These are phyloP conservation scores for Pelargonium hybrid DNA, from an alignment of 441 rosid species.

Conservation along the genomic window DNA sequence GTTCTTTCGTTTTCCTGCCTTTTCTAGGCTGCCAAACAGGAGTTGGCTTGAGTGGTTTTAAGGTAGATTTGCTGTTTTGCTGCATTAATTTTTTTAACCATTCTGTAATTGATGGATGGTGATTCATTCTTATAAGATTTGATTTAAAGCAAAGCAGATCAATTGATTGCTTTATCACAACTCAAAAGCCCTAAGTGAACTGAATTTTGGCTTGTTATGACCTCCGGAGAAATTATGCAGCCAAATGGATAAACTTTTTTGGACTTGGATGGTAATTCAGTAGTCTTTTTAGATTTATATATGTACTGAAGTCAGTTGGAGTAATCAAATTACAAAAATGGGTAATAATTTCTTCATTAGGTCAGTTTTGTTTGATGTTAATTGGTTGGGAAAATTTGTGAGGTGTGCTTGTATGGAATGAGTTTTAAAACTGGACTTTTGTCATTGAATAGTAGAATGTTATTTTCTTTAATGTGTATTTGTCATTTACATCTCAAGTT, in stretches of 20 bases:
- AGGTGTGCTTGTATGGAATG: conserved; percentile 19
- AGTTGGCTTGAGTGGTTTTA: neutral
- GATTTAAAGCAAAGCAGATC: conserved; percentile 18
- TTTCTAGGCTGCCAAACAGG: conserved; percentile 16
- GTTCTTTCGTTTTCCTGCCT: neutral
- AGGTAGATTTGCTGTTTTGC: neutral
- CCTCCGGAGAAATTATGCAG: neutral
- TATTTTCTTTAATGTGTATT: conserved; percentile 17
- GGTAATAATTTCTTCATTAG: neutral
- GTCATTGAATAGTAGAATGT: conserved; percentile 16
- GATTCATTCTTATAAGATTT: neutral
- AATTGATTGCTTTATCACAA: conserved; percentile 8
- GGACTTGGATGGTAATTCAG: too few relatives aligned
- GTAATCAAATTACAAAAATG: neutral
- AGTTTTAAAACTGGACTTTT: conserved; percentile 18
- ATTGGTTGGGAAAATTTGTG: neutral
- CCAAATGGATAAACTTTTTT: too few relatives aligned
- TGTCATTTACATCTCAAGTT: conserved; percentile 15
- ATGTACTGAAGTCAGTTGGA: conserved; percentile 7
- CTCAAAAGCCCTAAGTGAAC: neutral
- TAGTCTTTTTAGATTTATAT: conserved; percentile 13
- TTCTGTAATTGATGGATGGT: neutral
- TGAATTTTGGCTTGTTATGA: neutral
- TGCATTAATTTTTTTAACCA: neutral
- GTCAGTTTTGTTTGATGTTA: neutral